Evolutionary conservation across 2,329 filamentous ascomycete species (phyloP), one percentile per base, ranked within the genome.

Genomic region (Alternaria sp.): DNA sequence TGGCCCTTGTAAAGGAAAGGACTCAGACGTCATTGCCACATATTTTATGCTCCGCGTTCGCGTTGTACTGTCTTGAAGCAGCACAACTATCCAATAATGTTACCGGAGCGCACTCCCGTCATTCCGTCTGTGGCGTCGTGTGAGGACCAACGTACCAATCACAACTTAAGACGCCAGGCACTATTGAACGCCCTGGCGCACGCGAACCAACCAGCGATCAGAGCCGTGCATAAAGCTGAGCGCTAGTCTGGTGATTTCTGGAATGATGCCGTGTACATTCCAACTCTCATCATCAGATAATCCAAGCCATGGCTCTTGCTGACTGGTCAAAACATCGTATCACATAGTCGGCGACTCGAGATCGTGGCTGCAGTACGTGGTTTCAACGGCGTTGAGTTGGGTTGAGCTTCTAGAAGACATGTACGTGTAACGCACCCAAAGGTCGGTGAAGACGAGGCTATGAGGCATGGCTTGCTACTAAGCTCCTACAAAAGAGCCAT

Each of bases 91-190:
- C 5, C 20, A 32, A 28, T 48, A 28, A 30, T 36, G 25, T 27
- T 46, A 27, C 44, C 56, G 56, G 56, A 52, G 32, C 28, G 41
- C 25, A 30, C 32, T 54, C 43, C 56, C 56, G 56, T 27, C 22
- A 43, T 54, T 44, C 56, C 56, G 56, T 34, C 16, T 48, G 56
- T 54, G 56, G 56, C 56, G 56, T 54, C 34, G 11, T 54, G 41
- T 59, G 27, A 20, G 14, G 20, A 36, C 34, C n/a, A 25, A 54
- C 27, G 45, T 27, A 54, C 41, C 56, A 59, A 59, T 59, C 25
- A 18, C 27, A 46, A 30, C 16, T 22, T 14, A 22, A 11, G 6
- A 20, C 14, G 14, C 25, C 7, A 46, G 18, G n/a, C 32, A 25
- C 32, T 53, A 32, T n/a, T n/a, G 20, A 48, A 41, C 49, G 41